Percentiles rank a stretch among this genome's conserved stretches.
phyloP scores from a whole-genome alignment of 306 rosid species.

The Corylus americana region DNA sequence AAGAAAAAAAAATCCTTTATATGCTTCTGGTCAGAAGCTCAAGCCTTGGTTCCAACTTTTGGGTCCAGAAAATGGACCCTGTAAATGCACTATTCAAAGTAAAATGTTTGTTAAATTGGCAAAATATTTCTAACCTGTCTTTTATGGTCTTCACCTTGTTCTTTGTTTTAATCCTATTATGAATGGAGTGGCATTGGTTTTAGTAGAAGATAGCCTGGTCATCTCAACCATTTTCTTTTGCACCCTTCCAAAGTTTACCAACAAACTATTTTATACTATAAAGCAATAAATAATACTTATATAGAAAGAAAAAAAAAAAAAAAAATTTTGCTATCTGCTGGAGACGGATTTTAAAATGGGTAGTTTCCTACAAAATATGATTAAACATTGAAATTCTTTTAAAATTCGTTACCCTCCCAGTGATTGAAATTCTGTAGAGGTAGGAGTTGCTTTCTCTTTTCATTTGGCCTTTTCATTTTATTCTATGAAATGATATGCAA shows the following conservation, averaged over 20 bases:
- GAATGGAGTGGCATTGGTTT: neutral
- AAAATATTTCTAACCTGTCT: neutral
- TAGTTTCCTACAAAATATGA: neutral
- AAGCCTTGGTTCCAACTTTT: neutral
- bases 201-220: neutral
- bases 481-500: neutral
- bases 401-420: neutral
- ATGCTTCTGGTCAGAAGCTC: no score
- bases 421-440: conserved; percentile 3
- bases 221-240: neutral
- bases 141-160: neutral
- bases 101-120: neutral
- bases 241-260: neutral
- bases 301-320: no score
- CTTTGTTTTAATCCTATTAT: neutral
- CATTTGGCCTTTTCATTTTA: neutral
- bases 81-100: neutral
- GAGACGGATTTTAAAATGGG: neutral
- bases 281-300: neutral
- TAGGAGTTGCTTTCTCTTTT: neutral
- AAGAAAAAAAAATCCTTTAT: no score
- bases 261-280: neutral
- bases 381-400: neutral
- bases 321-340: neutral
- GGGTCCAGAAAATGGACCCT: neutral